Conservation (phyloP, 1,284 basidiomycete species). For the Ceratobasidium sp. region DNA sequence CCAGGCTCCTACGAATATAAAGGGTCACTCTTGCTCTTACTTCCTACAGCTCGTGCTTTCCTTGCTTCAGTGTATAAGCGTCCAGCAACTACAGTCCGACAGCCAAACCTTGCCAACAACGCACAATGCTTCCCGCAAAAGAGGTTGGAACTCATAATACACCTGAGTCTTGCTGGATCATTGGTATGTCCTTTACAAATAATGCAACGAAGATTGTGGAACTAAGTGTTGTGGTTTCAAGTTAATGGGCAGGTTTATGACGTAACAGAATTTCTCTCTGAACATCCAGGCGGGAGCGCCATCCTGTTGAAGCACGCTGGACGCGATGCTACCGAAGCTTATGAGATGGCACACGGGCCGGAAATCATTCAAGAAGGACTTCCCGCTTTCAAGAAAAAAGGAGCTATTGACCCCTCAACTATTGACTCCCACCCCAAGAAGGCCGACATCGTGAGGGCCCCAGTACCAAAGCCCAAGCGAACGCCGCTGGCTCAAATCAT, state of each 20-base stretch:
- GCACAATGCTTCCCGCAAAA: constrained; percentile 28
- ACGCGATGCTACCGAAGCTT: constrained; percentile 61
- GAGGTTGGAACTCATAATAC: constrained; percentile 52
- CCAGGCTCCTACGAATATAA: background rate
- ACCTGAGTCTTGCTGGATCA: constrained; percentile 55
- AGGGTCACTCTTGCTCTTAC: background rate
- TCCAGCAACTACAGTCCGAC: background rate
- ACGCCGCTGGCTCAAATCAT: constrained; percentile 75
- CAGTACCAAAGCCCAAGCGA: constrained; percentile 66
- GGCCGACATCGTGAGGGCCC: constrained; percentile 62
- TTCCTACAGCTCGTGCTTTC: background rate
- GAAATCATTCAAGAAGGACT: constrained; percentile 76
- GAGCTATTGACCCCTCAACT: constrained; percentile 68
- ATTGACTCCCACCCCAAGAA: constrained; percentile 57
- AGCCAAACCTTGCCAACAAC: background rate
- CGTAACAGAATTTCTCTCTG: constrained; percentile 56
- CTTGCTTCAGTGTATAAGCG: background rate
- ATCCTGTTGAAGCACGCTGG: constrained; percentile 58
- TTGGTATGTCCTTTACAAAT: constrained; percentile 45
- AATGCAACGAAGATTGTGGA: background rate
- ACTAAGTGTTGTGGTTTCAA: background rate
- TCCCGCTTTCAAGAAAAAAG: constrained; percentile 74
- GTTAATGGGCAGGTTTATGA: constrained; percentile 45
- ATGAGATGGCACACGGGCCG: constrained; percentile 77
- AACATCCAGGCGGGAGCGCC: constrained; percentile 56